phyloP scores from a whole-genome alignment of 139 green algal genomes.

The Micractinium conductrix region DNA sequence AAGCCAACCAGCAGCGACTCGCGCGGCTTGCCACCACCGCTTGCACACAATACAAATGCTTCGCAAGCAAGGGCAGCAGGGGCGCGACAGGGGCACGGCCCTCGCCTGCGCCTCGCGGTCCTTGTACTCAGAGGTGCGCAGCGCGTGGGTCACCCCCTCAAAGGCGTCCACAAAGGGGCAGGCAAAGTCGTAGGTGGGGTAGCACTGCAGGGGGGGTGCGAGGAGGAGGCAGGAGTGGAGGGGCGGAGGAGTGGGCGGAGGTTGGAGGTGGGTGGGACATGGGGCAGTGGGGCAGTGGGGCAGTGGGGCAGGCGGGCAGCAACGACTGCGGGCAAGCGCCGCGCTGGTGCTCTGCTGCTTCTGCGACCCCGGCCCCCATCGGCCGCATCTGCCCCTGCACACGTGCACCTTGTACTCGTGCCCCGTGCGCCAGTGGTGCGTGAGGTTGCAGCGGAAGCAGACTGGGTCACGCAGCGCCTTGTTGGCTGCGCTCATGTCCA shows the following conservation, averaged over 20 bases:
- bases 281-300: not conserved
- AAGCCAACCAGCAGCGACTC: no score
- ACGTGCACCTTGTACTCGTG: constrained; percentile 84
- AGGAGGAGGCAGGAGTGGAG: not conserved
- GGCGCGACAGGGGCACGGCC: no score
- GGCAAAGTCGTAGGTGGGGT: constrained; percentile 99
- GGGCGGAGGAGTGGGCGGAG: no score
- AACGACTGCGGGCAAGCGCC: no score
- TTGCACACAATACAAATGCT: no score
- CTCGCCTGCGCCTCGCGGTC: constrained; percentile 72
- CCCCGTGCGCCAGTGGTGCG: constrained; percentile 92
- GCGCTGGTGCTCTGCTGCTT: no score
- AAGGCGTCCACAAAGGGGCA: constrained; percentile 95
- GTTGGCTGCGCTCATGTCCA: constrained; percentile 87
- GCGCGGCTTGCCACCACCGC: no score
- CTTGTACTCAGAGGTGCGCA: constrained; percentile 96
- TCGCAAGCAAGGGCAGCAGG: no score
- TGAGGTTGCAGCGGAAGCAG: constrained; percentile 92
- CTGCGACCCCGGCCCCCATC: no score
- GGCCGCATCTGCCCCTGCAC: not conserved
- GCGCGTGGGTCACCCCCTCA: constrained; percentile 97
- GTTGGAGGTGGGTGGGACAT: not conserved
- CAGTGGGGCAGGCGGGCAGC: not conserved
- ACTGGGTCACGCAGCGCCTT: constrained; percentile 95
- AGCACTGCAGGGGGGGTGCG: constrained; percentile 68